Evolutionary conservation across 1,284 basidiomycete species (phyloP), one percentile per base, ranked within the genome.

Genomic region (Cryptococcus sp.): DNA sequence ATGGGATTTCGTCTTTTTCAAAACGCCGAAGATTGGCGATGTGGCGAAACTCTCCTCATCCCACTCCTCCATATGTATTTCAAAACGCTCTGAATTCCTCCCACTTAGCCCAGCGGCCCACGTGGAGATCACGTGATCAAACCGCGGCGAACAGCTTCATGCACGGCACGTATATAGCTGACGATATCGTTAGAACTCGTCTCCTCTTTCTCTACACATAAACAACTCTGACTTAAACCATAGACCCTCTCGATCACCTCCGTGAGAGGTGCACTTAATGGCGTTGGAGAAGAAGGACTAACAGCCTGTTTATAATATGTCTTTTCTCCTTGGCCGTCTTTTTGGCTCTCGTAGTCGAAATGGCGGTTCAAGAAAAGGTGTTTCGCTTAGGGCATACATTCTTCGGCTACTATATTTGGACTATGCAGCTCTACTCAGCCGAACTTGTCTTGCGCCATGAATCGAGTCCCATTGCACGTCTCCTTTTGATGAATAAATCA

Each of bases 351-450:
- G 40, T 25, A 38, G 22, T 19, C 16, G 47, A n/a, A n/a, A 39
- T n/a, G 26, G 20, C 29, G 13, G 46, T 26, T 15, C 20, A 56
- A 52, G 55, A 49, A 29, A 46, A 53, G 64, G 57, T 58, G 73
- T 70, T 76, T 76, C 74, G 74, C 74, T 76, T 76, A 66, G 63
- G 73, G 73, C 73, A 34, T 22, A 76, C 68, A 76, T 25, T 43
- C n/a, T n/a, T 13, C 41, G 13, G 13, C 29, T 2, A 34, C 8
- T 34, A 5, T 29, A 34, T 13, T 5, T 10, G 29, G 13, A 34
- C 29, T 34, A 34, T 34, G 29, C 29, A 34, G 8, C 29, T 34
- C 5, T 34, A 2, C 2, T 34, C 8, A 34, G 13, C 29, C 8
- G 8, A 13, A 34, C 8, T 13, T 34, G 29, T 34, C 29, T 34